Evolutionary conservation across 2,329 filamentous ascomycete genomes (phyloP).

Genomic region (Diaporthe velutina): DNA sequence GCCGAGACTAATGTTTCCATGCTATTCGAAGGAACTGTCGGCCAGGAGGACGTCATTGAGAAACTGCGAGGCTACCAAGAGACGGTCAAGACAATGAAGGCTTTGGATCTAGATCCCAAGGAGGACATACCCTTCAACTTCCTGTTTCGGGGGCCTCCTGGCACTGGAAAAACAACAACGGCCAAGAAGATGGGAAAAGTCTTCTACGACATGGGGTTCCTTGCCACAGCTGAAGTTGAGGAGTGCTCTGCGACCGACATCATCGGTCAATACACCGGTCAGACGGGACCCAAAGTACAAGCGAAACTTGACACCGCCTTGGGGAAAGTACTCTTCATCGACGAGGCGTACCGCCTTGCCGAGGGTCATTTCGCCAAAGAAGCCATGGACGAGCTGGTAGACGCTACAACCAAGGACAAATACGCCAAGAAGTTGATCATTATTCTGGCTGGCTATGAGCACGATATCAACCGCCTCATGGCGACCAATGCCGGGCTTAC

Average conservation of each 20-base stretch:
- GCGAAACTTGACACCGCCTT: conserved; percentile 71
- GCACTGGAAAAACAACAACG: conserved; percentile 79
- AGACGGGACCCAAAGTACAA: conserved; percentile 76
- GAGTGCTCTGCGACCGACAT: conserved; percentile 78
- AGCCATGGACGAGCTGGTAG: conserved; percentile 66
- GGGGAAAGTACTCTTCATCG: conserved; percentile 77
- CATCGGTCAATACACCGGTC: conserved; percentile 76
- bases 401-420: conserved; percentile 65
- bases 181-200: conserved; percentile 77
- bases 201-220: conserved; percentile 78
- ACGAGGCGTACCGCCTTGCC: conserved; percentile 77
- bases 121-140: conserved; percentile 76
- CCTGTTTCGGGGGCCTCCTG: conserved; percentile 72
- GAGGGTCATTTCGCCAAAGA: conserved; percentile 70
- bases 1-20: conserved; percentile 61
- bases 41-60: conserved; percentile 66
- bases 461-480: conserved; percentile 75
- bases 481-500: conserved; percentile 72
- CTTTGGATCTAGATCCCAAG: conserved; percentile 65
- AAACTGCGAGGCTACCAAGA: conserved; percentile 68
- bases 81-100: conserved; percentile 63
- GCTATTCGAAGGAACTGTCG: conserved; percentile 71
- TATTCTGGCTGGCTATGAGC: conserved; percentile 77
- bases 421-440: conserved; percentile 73
- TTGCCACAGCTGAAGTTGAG: conserved; percentile 70